phyloP scores from a whole-genome alignment of 495 filamentous ascomycete genomes.

The Neurospora sp. region DNA sequence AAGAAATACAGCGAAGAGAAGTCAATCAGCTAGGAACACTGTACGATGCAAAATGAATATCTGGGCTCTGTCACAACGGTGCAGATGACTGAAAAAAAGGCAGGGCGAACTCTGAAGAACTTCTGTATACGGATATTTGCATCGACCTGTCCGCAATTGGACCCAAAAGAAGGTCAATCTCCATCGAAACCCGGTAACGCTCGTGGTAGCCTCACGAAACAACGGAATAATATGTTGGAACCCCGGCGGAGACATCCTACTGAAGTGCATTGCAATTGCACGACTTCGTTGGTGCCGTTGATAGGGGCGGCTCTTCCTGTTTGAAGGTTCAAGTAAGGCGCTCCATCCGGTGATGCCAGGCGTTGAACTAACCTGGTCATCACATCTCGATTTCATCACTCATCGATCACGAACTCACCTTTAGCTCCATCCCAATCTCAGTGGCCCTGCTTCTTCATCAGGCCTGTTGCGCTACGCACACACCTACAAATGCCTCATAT shows the following conservation, averaged over 20 bases:
- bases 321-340: neutral
- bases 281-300: neutral
- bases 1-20: neutral
- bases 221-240: neutral
- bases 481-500: neutral
- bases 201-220: neutral
- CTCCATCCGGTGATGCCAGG: neutral
- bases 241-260: neutral
- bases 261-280: neutral
- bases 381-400: neutral
- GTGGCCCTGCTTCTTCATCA: neutral
- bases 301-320: neutral
- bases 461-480: neutral
- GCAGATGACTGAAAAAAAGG: neutral
- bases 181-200: neutral
- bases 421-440: neutral
- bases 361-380: neutral
- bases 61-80: neutral
- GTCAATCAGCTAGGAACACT: neutral
- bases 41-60: neutral
- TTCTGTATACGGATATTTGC: neutral
- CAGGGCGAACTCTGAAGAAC: neutral
- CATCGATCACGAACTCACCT: neutral
- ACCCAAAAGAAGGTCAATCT: neutral
- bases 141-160: neutral